Evolutionary conservation across 2,329 filamentous ascomycete genomes (phyloP).

Genomic region (Cercospora sesami): DNA sequence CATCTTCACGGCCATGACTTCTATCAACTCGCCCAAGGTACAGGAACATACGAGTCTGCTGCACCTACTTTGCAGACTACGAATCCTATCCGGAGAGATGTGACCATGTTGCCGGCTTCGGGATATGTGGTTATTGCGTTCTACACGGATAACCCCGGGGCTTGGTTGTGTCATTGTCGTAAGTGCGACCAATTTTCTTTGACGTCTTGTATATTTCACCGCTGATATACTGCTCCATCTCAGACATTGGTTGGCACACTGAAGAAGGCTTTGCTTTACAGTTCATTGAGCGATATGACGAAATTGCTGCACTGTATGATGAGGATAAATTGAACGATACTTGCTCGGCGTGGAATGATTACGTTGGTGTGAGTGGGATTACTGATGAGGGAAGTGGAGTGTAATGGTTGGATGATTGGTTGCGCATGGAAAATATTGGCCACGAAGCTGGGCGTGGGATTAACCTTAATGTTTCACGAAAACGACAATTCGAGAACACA

Average conservation of each 20-base stretch:
- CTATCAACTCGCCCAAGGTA: constrained; percentile 43
- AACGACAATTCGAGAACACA: not conserved
- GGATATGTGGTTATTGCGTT: constrained; percentile 40
- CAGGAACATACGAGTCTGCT: constrained; percentile 39
- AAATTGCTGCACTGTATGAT: constrained; percentile 23
- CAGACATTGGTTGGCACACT: constrained; percentile 37
- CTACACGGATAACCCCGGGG: constrained; percentile 37
- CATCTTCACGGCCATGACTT: constrained; percentile 51
- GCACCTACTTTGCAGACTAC: constrained; percentile 35
- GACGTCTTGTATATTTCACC: not conserved
- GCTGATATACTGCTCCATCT: not conserved
- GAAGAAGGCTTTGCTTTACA: constrained; percentile 36
- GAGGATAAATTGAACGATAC: not conserved
- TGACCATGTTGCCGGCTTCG: constrained; percentile 36
- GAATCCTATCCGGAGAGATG: constrained; percentile 39
- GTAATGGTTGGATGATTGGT: not conserved
- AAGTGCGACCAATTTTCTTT: not conserved
- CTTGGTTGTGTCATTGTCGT: constrained; percentile 36
- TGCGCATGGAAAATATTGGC: not conserved
- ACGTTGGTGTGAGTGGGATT: not conserved
- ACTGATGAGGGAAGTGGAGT: not conserved
- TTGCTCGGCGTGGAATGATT: constrained; percentile 5
- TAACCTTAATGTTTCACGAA: not conserved
- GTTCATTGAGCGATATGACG: constrained; percentile 30
- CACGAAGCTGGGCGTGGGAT: not conserved